A percentile compares a stretch with the other conserved stretches of the same genome.
phyloP scores from a whole-genome alignment of 129 eudicot species.

The Flaveria bidentis region DNA sequence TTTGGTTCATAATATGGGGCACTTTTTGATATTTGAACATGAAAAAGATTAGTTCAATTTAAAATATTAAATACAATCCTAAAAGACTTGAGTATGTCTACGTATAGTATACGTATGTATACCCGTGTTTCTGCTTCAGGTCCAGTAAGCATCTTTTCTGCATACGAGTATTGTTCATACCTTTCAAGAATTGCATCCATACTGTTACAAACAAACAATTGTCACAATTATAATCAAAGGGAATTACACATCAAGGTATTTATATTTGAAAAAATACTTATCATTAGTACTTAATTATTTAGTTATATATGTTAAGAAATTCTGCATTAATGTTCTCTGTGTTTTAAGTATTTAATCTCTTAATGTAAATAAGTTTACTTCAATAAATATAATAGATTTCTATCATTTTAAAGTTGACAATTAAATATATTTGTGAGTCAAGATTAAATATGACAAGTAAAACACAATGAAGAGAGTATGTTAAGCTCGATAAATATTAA shows the following conservation, averaged over 20 bases:
- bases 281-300: background rate
- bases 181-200: slow-evolving; percentile 80
- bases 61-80: background rate
- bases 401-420: no score
- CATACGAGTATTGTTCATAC: slow-evolving; percentile 65
- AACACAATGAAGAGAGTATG: no score
- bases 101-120: background rate
- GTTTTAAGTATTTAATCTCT: background rate
- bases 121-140: slow-evolving; percentile 53
- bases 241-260: background rate
- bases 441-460: no score
- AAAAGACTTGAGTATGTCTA: background rate
- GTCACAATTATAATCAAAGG: background rate
- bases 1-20: background rate
- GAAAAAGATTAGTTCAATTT: background rate
- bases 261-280: background rate
- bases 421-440: no score
- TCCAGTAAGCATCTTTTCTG: slow-evolving; percentile 56
- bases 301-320: background rate
- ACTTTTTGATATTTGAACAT: background rate
- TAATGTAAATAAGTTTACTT: background rate
- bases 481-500: no score
- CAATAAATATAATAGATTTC: no score
- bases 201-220: slow-evolving; percentile 34
- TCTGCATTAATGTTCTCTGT: background rate